phyloP scores from a whole-genome alignment of 441 rosid genomes.

The Daphne laureola region DNA sequence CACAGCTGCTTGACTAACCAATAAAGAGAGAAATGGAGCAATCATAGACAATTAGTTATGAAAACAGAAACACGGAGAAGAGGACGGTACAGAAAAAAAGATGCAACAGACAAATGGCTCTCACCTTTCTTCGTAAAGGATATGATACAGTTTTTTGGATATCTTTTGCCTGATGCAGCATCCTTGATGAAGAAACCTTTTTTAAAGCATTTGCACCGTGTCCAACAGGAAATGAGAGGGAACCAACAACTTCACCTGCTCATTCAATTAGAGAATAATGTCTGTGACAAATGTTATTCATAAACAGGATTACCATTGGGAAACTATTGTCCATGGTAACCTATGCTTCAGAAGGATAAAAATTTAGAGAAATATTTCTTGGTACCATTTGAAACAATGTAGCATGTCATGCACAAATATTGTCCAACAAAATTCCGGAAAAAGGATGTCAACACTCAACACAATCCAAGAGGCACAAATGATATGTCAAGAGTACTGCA shows the following conservation, averaged over 20 bases:
- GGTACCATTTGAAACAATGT: background rate
- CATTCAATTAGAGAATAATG: slow-evolving; percentile 15
- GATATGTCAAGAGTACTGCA: too few relatives aligned
- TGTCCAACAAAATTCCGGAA: too few relatives aligned
- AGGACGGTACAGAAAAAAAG: background rate
- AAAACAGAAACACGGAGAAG: background rate
- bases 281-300: slow-evolving; percentile 1
- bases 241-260: slow-evolving; percentile 95
- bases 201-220: slow-evolving; percentile 51
- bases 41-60: background rate
- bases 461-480: too few relatives aligned
- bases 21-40: slow-evolving; percentile 16
- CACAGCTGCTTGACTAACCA: slow-evolving; percentile 45
- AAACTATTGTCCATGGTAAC: too few relatives aligned
- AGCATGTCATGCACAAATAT: too few relatives aligned
- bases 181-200: slow-evolving; percentile 78
- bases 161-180: slow-evolving; percentile 55
- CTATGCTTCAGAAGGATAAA: background rate
- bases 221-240: slow-evolving; percentile 84
- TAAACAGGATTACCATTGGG: background rate
- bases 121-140: slow-evolving; percentile 73
- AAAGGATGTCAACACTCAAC: too few relatives aligned
- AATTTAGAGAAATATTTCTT: background rate
- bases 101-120: slow-evolving; percentile 11
- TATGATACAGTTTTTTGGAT: slow-evolving; percentile 47